Conservation (phyloP, 2,329 filamentous ascomycete species). For the Trichophyton schoenleinii region DNA sequence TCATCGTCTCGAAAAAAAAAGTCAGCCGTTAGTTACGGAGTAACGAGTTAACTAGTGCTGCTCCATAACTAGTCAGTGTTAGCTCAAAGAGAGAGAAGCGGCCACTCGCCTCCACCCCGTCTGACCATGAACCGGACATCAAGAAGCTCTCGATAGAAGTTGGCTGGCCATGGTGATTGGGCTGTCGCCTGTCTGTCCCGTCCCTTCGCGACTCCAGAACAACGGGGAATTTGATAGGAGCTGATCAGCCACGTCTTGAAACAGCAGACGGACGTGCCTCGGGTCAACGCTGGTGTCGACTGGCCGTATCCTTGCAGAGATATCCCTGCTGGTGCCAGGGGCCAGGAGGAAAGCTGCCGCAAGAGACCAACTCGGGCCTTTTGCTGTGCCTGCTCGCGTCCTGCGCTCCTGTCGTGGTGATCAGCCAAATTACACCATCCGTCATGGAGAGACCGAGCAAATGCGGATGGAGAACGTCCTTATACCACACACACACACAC, state of each 20-base stretch:
- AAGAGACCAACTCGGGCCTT: not conserved
- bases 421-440: not conserved
- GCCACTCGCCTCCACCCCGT: too few relatives aligned
- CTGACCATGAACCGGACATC: not conserved
- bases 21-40: too few relatives aligned
- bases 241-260: not conserved
- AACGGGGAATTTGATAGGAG: conserved; percentile 3
- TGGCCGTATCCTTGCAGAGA: too few relatives aligned
- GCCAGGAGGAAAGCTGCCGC: not conserved
- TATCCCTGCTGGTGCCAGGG: too few relatives aligned
- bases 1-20: too few relatives aligned
- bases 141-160: not conserved
- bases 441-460: not conserved
- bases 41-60: too few relatives aligned
- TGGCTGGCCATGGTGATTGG: not conserved
- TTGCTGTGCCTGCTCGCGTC: too few relatives aligned
- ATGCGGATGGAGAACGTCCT: not conserved
- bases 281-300: not conserved
- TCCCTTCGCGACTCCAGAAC: not conserved
- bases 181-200: not conserved
- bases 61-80: too few relatives aligned
- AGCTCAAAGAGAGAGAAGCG: too few relatives aligned
- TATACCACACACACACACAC: not conserved
- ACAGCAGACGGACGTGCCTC: not conserved
- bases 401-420: not conserved